Percentiles rank a stretch among this genome's conserved stretches.
phyloP scores from a whole-genome alignment of 108 stramenopile species.

The Cyclotella distinguenda region DNA sequence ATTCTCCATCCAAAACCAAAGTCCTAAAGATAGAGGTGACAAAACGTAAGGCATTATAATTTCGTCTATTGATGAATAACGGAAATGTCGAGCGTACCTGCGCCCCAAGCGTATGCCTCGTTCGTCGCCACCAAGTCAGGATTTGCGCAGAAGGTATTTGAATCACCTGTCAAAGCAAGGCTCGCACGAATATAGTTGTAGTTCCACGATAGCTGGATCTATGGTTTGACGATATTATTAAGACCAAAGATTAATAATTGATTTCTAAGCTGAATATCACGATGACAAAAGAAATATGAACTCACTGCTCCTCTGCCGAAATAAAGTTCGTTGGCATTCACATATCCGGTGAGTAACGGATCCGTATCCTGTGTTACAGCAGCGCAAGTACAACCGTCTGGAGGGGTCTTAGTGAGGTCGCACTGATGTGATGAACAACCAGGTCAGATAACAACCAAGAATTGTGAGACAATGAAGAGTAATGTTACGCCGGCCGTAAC shows the following conservation, averaged over 20 bases:
- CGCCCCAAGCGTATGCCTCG: too few relatives aligned
- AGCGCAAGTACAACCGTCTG: conserved; percentile 45
- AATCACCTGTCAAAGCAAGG: too few relatives aligned
- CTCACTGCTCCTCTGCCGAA: conserved; percentile 37
- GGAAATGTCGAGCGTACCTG: too few relatives aligned
- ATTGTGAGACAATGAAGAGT: not conserved
- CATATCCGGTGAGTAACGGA: conserved; percentile 25
- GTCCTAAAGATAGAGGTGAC: too few relatives aligned
- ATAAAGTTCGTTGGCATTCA: conserved; percentile 31
- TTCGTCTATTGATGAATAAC: too few relatives aligned
- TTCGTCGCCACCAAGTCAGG: too few relatives aligned
- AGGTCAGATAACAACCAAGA: not conserved
- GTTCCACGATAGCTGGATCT: conserved; percentile 49
- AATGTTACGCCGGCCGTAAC: conserved; percentile 41
- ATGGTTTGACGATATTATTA: not conserved
- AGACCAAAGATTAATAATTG: not conserved
- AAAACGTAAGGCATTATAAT: too few relatives aligned
- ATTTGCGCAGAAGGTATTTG: too few relatives aligned
- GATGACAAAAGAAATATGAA: not conserved
- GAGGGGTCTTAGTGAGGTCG: too few relatives aligned
- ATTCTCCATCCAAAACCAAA: too few relatives aligned
- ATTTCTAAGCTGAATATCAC: not conserved
- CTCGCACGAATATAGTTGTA: conserved; percentile 38
- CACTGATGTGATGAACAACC: too few relatives aligned
- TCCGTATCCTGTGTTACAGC: conserved; percentile 22